These are phyloP conservation scores for Tothia fuscella DNA, from an alignment of 2,329 filamentous ascomycete species.

Conservation along the genomic window DNA sequence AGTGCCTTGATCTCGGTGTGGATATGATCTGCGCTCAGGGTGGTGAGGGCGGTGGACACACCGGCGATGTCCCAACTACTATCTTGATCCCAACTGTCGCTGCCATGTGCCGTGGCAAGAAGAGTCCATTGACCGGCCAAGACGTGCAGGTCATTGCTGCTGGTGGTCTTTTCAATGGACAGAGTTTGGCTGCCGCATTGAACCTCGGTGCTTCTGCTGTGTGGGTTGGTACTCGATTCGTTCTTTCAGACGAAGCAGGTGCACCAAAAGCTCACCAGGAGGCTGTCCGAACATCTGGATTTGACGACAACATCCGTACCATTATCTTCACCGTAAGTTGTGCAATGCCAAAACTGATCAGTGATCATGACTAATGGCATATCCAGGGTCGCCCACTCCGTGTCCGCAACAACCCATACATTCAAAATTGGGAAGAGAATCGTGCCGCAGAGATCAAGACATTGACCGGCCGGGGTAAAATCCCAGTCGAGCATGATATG, in stretches of 20 bases:
- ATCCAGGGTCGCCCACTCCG: slow-evolving; percentile 69
- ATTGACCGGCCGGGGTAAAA: slow-evolving; percentile 74
- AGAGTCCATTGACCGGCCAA: slow-evolving; percentile 73
- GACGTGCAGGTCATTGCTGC: slow-evolving; percentile 67
- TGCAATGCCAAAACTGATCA: slow-evolving; percentile 36
- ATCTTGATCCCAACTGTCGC: slow-evolving; percentile 89
- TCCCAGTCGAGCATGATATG: slow-evolving; percentile 89
- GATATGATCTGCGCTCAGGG: slow-evolving; percentile 98
- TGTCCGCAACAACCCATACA: slow-evolving; percentile 88
- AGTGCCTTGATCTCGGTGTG: slow-evolving; percentile 76
- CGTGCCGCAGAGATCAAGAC: slow-evolving; percentile 83
- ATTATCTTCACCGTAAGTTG: slow-evolving; percentile 88
- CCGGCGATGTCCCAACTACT: slow-evolving; percentile 82
- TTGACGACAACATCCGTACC: slow-evolving; percentile 92
- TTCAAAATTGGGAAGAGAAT: slow-evolving; percentile 92
- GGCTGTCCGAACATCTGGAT: slow-evolving; percentile 78
- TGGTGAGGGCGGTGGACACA: slow-evolving; percentile 94
- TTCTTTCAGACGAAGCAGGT: slow-evolving; percentile 86
- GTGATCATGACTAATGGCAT: not conserved
- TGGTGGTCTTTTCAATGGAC: slow-evolving; percentile 14
- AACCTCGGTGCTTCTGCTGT: slow-evolving; percentile 88
- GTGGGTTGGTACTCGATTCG: slow-evolving; percentile 95
- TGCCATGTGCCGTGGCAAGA: slow-evolving; percentile 66
- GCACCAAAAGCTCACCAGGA: slow-evolving; percentile 92
- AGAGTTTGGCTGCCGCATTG: slow-evolving; percentile 71